A percentile compares a stretch with the other conserved stretches of the same genome.
phyloP scores from a whole-genome alignment of 352 stramenopile genomes.

The Plasmopara viticola region DNA sequence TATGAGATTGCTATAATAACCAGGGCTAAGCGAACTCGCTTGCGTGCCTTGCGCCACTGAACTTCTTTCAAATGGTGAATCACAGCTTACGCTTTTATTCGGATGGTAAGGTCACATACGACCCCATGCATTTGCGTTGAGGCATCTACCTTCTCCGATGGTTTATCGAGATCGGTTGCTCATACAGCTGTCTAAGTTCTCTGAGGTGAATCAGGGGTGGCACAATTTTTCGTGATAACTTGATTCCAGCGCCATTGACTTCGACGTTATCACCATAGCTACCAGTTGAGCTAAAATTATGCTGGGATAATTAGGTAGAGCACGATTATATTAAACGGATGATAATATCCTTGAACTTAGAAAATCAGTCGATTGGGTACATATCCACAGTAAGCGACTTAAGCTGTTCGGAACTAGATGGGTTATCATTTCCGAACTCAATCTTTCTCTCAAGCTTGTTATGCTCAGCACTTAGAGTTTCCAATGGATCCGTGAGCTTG shows the following conservation, averaged over 20 bases:
- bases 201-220: not conserved
- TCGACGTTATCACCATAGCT: too few species aligned
- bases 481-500: not conserved
- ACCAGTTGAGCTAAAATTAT: too few species aligned
- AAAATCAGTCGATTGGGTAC: not conserved
- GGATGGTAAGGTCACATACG: too few species aligned
- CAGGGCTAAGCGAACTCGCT: too few species aligned
- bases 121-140: too few species aligned
- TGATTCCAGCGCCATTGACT: too few species aligned
- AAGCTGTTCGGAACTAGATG: conserved; percentile 2
- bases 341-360: not conserved
- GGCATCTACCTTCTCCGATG: not conserved
- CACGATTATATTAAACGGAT: not conserved
- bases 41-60: too few species aligned
- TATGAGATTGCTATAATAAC: too few species aligned
- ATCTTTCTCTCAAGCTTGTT: conserved; percentile 18
- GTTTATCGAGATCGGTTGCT: not conserved
- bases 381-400: not conserved
- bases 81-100: too few species aligned
- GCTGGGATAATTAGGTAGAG: too few species aligned
- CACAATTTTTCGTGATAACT: too few species aligned
- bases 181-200: conserved; percentile 1
- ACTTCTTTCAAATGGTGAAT: too few species aligned
- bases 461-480: conserved; percentile 1
- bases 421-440: conserved; percentile 14